Conservation (phyloP, 2,329 filamentous ascomycete genomes). For the Davidsoniella eucalypti region DNA sequence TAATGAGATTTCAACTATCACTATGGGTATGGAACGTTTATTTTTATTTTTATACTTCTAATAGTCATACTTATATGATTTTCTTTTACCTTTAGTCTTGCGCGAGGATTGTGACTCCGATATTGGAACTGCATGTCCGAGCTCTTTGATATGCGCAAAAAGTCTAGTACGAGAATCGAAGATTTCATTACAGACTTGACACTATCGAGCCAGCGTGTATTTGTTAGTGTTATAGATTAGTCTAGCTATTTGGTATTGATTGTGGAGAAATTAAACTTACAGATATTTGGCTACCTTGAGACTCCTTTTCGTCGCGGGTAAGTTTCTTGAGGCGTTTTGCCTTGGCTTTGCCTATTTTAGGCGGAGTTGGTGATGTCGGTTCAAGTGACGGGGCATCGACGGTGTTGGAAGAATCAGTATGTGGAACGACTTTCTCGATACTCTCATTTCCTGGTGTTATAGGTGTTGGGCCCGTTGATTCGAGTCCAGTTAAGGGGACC, state of each 20-base stretch:
- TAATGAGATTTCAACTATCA: no score
- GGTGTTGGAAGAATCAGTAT: no score
- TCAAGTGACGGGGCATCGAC: no score
- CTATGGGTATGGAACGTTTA: not conserved
- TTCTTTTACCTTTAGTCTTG: conserved; percentile 5
- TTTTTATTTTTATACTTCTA: not conserved
- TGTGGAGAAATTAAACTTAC: conserved; percentile 19
- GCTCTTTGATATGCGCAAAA: conserved; percentile 54
- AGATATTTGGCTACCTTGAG: conserved; percentile 18
- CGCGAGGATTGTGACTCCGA: conserved; percentile 15
- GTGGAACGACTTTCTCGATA: no score
- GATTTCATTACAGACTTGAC: conserved; percentile 24
- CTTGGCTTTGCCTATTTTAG: conserved; percentile 10
- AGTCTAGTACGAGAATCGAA: conserved; percentile 51
- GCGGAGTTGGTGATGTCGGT: not conserved
- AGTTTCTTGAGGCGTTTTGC: conserved; percentile 11
- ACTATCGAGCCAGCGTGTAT: not conserved
- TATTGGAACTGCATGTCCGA: conserved; percentile 42
- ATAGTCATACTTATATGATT: not conserved
- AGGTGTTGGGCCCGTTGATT: no score
- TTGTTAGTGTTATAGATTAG: not conserved
- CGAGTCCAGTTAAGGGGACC: no score
- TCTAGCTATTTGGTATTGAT: not conserved
- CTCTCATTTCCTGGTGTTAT: no score
- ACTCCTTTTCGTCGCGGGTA: conserved; percentile 21